Percentiles rank a stretch among this genome's conserved stretches.
phyloP scores from a whole-genome alignment of 306 rosid genomes.

The Sicyos baderoa region DNA sequence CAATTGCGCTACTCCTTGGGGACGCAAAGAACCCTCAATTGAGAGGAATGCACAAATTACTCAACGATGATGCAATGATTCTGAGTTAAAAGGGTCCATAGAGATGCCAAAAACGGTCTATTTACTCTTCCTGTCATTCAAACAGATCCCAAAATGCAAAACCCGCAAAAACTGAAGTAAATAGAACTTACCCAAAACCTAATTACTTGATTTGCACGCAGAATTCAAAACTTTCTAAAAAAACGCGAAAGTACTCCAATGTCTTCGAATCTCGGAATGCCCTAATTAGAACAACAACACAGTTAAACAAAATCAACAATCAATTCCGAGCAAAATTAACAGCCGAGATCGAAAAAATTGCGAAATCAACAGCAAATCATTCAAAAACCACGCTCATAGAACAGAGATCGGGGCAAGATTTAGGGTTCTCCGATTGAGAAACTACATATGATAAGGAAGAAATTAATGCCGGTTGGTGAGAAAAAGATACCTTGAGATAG shows the following conservation, averaged over 20 bases:
- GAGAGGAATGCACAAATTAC: not conserved
- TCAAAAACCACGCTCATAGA: not conserved
- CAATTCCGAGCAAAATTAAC: not conserved
- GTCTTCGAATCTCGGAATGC: not conserved
- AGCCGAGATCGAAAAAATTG: not conserved
- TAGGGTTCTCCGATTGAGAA: not conserved
- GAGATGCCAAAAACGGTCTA: not conserved
- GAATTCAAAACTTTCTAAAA: not conserved
- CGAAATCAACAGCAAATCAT: not conserved
- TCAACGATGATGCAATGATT: not conserved
- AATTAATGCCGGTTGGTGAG: not conserved
- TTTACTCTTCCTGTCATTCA: not conserved
- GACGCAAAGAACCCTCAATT: not conserved
- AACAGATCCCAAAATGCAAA: constrained; percentile 10
- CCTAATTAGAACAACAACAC: constrained; percentile 4
- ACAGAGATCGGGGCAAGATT: constrained; percentile 10
- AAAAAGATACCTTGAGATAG: not conserved
- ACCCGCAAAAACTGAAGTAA: constrained; percentile 4
- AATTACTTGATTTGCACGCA: not conserved
- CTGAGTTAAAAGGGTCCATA: not conserved
- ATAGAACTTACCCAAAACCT: constrained; percentile 2
- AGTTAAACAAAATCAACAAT: not conserved
- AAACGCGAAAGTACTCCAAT: not conserved
- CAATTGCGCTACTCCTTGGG: no score
- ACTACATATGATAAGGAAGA: not conserved